phyloP scores from a whole-genome alignment of 495 filamentous ascomycete genomes.

The Aspergillus panamensis region DNA sequence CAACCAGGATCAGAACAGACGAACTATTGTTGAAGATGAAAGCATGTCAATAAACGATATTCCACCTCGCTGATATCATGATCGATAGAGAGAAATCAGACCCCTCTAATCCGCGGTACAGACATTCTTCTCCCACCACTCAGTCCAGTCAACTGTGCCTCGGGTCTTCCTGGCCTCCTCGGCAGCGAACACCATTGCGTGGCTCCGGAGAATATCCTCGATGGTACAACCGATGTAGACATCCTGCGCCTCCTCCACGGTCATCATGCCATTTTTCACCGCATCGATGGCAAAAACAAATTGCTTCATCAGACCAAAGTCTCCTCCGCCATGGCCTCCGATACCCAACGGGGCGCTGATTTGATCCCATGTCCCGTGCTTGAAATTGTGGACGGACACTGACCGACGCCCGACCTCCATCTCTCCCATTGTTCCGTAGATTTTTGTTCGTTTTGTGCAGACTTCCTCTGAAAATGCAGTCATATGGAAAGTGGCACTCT shows the following conservation, averaged over 20 bases:
- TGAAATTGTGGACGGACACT: not conserved
- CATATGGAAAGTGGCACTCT: slow-evolving; percentile 80
- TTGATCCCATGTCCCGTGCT: not conserved
- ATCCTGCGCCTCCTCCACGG: not conserved
- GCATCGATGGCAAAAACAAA: slow-evolving; percentile 1
- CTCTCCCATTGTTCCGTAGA: slow-evolving; percentile 74
- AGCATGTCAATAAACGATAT: no score
- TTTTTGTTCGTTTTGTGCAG: slow-evolving; percentile 63
- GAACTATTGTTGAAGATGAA: no score
- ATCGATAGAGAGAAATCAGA: no score
- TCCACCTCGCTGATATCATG: no score
- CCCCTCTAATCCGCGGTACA: no score
- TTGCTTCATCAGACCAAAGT: not conserved
- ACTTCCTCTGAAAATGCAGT: slow-evolving; percentile 70
- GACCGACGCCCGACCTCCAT: slow-evolving; percentile 51
- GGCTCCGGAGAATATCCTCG: slow-evolving; percentile 39
- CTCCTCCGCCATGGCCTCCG: not conserved
- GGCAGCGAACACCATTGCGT: slow-evolving; percentile 74
- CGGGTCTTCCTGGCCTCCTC: slow-evolving; percentile 60
- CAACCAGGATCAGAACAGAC: no score
- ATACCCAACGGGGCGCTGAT: not conserved
- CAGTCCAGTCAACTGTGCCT: slow-evolving; percentile 58
- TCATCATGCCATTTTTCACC: not conserved
- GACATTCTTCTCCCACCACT: slow-evolving; percentile 56
- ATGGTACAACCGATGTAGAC: not conserved